Evolutionary conservation across 345 rosid species (phyloP).

Genomic region (Diplotaxis tenuifolia): DNA sequence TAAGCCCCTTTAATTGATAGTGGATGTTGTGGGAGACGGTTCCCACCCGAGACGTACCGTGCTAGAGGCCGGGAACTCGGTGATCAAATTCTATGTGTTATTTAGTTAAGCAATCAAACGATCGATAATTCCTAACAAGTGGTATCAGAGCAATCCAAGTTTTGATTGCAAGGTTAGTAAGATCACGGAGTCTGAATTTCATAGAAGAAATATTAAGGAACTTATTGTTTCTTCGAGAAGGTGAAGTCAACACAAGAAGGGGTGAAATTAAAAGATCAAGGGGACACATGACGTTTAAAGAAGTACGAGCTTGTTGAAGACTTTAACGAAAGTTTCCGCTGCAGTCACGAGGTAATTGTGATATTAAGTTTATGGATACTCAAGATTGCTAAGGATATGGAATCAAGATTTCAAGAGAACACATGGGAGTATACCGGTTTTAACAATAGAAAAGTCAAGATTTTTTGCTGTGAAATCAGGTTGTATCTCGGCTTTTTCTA

Average conservation of each 20-base stretch:
- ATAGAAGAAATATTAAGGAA: too few species aligned
- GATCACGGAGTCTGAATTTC: neutral
- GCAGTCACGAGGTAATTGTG: neutral
- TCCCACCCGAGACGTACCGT: too few species aligned
- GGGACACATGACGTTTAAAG: neutral
- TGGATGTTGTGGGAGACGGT: too few species aligned
- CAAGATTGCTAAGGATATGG: neutral
- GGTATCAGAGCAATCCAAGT: neutral
- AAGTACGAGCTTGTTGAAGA: neutral
- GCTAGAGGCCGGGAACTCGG: too few species aligned
- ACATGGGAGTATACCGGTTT: neutral
- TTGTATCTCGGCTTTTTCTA: neutral
- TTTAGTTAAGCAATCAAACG: neutral
- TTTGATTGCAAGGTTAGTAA: neutral
- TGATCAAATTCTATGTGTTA: neutral
- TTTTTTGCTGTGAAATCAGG: neutral
- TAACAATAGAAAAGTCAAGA: neutral
- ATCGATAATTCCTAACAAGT: neutral
- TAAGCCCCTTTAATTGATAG: too few species aligned
- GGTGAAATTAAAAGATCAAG: neutral
- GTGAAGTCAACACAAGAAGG: neutral
- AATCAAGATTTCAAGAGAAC: neutral
- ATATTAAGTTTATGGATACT: neutral
- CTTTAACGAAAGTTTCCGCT: neutral
- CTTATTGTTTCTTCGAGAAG: too few species aligned